Base-by-base conservation (phyloP, 805 yeast genomes). In the Ogataea glucozyma region DNA sequence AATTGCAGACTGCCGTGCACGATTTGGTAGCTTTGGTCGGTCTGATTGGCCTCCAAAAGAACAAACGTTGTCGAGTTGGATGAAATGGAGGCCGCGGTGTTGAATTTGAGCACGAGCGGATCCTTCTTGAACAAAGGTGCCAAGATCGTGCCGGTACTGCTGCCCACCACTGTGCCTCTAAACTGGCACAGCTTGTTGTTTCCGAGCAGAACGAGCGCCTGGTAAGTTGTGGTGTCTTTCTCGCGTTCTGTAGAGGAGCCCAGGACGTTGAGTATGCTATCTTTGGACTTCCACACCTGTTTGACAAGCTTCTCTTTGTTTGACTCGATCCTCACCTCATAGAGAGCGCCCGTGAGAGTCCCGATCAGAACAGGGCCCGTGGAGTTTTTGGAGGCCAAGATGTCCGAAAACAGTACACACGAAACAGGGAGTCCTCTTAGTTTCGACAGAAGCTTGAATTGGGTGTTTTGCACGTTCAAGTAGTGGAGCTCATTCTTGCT, bases 341-440 rank as follows among this genome's bases (percentile, higher is more conserved):
- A 69, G 5, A 82, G 49, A 3, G 58, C 48, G 1, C 85, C 85
- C 2, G 67, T 64, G 4, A 60, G 52, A 0, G 81, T 75, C 6
- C 81, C 80, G 2, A 79, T 38, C 10, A 81, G 56, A 9, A 79
- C 58, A 2, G 72, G 66, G 2, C 81, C 81, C 0, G 80, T 70
- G 12, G 64, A 55, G 1, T 33, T 43, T 12, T 39, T 40, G 6
- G 54, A 30, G 1, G 69, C 64, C 2, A 53, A 55, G 12, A 54
- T 26, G 8, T 54, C 57, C 13, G 55, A 18, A 62, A 71, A 58
- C 53, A 60, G 73, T 67, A 79, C 66, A 1, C 71, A 54, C 1
- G 70, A 64, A 8, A 79, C 65, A 11, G 66, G 61, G 11, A 70
- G 41, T 6, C 76, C 76, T 45, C 72, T 75, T 43, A 82, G 57